Conservation (phyloP, 192 early-diverging fungal species). For the Gonapodya prolifera region DNA sequence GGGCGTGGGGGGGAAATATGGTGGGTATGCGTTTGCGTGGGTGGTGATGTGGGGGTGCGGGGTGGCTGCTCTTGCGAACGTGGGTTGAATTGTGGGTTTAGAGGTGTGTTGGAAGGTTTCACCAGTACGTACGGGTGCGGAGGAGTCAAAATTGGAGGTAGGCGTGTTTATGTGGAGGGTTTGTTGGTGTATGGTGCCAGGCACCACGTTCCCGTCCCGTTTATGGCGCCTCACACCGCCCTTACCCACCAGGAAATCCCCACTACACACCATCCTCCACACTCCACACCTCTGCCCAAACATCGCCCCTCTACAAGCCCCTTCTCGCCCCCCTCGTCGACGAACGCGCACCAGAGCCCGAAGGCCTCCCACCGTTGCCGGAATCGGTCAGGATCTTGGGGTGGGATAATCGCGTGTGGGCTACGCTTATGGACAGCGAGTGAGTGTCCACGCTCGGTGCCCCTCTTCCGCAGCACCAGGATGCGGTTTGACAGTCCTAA, state of each 20-base stretch:
- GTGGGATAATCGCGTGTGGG: neutral
- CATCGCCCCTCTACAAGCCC: neutral
- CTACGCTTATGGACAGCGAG: slow-evolving; percentile 7
- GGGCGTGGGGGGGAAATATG: neutral
- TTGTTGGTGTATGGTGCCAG: no score
- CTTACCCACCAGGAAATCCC: neutral
- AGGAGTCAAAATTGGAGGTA: neutral
- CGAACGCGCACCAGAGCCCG: neutral
- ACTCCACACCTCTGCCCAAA: neutral
- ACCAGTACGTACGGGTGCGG: neutral
- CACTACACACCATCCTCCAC: neutral
- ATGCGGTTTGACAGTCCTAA: neutral
- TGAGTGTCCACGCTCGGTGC: neutral
- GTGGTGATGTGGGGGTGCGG: slow-evolving; percentile 6
- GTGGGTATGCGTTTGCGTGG: neutral
- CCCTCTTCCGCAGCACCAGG: slow-evolving; percentile 6
- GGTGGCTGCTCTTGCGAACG: slow-evolving; percentile 21
- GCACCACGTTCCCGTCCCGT: no score
- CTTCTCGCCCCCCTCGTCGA: neutral
- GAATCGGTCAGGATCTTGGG: neutral
- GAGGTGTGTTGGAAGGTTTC: slow-evolving; percentile 10
- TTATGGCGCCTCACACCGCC: no score
- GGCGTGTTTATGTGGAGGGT: neutral
- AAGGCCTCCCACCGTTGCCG: neutral
- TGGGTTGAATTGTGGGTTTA: slow-evolving; percentile 23